These are phyloP conservation scores for Chrysosporium queenslandicum DNA, from an alignment of 2,329 filamentous ascomycete genomes.

Conservation along the genomic window DNA sequence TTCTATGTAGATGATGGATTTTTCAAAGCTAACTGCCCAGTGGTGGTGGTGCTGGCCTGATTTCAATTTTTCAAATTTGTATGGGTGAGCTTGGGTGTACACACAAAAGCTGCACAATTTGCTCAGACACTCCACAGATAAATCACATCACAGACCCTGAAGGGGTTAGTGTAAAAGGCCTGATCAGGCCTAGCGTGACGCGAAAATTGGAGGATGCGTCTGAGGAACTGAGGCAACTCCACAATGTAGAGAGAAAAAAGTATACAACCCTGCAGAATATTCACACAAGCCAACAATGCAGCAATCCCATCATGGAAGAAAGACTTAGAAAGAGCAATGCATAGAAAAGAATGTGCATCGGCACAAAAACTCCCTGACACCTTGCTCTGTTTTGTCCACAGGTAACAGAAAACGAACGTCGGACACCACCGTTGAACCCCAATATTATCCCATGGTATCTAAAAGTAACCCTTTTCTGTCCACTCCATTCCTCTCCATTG, in stretches of 20 bases:
- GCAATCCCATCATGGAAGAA: neutral
- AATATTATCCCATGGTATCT: conserved; percentile 3
- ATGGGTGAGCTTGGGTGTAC: neutral
- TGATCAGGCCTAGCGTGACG: neutral
- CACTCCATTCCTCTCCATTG: neutral
- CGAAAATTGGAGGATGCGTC: neutral
- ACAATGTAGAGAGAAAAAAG: no score
- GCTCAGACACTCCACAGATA: neutral
- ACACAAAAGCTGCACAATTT: neutral
- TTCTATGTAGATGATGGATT: neutral
- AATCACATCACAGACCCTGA: neutral
- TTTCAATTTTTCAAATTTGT: neutral
- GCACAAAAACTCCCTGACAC: neutral
- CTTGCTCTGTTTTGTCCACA: neutral
- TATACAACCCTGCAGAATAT: no score
- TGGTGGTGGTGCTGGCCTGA: neutral
- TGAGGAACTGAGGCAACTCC: neutral
- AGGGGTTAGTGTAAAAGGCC: neutral
- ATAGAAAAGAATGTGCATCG: no score
- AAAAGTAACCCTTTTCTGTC: no score
- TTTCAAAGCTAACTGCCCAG: neutral
- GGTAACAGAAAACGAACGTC: neutral
- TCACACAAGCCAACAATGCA: neutral
- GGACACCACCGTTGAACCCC: neutral
- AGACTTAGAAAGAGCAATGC: no score